A percentile compares a stretch with the other conserved stretches of the same genome.
Evolutionary conservation across 257 asterid species (phyloP).

Genomic region (Paraleonurus japonicus): DNA sequence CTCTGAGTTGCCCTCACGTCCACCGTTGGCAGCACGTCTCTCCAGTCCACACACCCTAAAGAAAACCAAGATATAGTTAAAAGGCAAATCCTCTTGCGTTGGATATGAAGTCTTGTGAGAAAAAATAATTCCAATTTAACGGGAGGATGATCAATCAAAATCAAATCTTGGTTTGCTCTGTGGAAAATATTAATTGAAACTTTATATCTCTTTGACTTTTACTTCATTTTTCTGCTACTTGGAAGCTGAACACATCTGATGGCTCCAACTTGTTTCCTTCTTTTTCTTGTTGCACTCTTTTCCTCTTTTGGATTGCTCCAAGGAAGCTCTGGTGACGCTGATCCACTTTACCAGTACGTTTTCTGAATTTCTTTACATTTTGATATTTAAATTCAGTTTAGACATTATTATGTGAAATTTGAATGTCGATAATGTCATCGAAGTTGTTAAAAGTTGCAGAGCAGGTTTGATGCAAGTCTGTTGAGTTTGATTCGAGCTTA

Average conservation of each 20-base stretch:
- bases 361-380: neutral
- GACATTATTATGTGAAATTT: neutral
- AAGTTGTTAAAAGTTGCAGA: neutral
- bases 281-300: conserved; percentile 40
- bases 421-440: neutral
- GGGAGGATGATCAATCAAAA: conserved; percentile 41
- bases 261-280: conserved; percentile 38
- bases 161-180: conserved; percentile 28
- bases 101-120: neutral
- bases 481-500: conserved; percentile 12
- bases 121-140: conserved; percentile 18
- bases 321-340: conserved; percentile 70
- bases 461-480: neutral
- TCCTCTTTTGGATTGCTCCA: conserved; percentile 38
- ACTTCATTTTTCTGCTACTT: neutral
- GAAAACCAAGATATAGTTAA: neutral
- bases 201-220: conserved; percentile 24
- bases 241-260: conserved; percentile 31
- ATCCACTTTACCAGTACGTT: conserved; percentile 67
- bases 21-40: conserved; percentile 14
- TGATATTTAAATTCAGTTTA: neutral
- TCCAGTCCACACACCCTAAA: conserved; percentile 22
- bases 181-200: conserved; percentile 19
- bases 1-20: conserved; percentile 28
- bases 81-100: too few relatives aligned